Evolutionary conservation across 2,329 filamentous ascomycete genomes (phyloP), one percentile per base, ranked within the genome.

Genomic region (Verticillium isaacii): DNA sequence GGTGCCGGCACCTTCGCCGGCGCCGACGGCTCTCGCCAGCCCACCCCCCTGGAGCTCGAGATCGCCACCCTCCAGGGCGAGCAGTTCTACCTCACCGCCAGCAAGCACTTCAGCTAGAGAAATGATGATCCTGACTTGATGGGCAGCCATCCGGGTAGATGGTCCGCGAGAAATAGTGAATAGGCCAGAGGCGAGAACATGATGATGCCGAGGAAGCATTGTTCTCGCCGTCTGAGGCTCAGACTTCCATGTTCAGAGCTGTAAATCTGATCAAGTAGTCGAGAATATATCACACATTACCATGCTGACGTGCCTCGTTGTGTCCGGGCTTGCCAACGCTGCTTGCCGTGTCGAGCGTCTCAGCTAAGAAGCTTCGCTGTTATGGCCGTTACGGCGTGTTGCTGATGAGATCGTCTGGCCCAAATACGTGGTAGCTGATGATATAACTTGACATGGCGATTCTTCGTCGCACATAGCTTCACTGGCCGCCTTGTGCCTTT

Each of bases 1-100:
- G 95, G 94, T 71, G 93, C 94, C 37, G 95, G 95, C 73, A 97
- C 94, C 67, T 96, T 97, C 70, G 83, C 93, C 65, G 87, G 74
- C 64, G 82, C 73, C 63, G 92, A 97, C 70, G 95, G 95, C 69
- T 92, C 89, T 63, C 89, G 95, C 72, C 89, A 94, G 82, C 95
- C 95, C 58, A 80, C 83, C 17, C 73, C 80, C 9, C 82, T 86
- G 68, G 95, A 99, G 83, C 80, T 96, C 65, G 83, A 90, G 76
- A 73, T 98, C 65, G 95, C 95, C 63, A 84, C 82, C 65, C 84
- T 85, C 69, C 95, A 99, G 81, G 95, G 95, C 77, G 88, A 92
- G 83, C 73, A 79, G 60, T 99, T 98, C 81, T 96, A 91, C 79
- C 79, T 90, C 76, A 80, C 85, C 63, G 85, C 97, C 60, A 77